Percentiles rank a stretch among this genome's conserved stretches.
Evolutionary conservation across 140 eudicot genomes (phyloP).

Genomic region (Bidens hawaiensis): DNA sequence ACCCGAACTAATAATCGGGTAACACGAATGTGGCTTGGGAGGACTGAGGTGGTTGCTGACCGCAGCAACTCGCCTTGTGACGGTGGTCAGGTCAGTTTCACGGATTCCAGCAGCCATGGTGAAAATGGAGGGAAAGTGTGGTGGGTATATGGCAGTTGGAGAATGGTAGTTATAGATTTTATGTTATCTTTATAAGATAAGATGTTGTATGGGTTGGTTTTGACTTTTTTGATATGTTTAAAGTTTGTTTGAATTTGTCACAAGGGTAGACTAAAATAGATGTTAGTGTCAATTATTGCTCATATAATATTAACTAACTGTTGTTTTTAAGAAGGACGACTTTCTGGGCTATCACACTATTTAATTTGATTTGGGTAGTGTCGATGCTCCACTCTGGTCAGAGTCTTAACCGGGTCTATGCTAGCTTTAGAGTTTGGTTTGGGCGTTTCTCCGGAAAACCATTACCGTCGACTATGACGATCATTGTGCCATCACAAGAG

Average conservation of each 20-base stretch:
- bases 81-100: conserved; percentile 32
- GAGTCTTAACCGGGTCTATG: too few species aligned
- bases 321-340: too few species aligned
- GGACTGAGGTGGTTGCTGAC: conserved; percentile 35
- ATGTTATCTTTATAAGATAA: conserved; percentile 30
- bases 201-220: conserved; percentile 11
- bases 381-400: too few species aligned
- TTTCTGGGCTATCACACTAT: too few species aligned
- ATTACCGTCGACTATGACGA: too few species aligned
- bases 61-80: conserved; percentile 48
- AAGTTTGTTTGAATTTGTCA: neutral
- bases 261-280: neutral
- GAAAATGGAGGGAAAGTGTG: conserved; percentile 29
- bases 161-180: conserved; percentile 15
- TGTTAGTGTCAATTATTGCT: neutral
- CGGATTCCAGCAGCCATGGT: conserved; percentile 36
- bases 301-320: too few species aligned
- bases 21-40: conserved; percentile 18
- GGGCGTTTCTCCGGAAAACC: too few species aligned
- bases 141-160: neutral
- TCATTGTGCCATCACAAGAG: too few species aligned
- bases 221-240: conserved; percentile 2
- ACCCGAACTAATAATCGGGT: conserved; percentile 16
- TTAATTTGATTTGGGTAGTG: too few species aligned
- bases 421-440: too few species aligned